phyloP scores from a whole-genome alignment of 1,284 basidiomycete species.

The Thecaphora frezii region DNA sequence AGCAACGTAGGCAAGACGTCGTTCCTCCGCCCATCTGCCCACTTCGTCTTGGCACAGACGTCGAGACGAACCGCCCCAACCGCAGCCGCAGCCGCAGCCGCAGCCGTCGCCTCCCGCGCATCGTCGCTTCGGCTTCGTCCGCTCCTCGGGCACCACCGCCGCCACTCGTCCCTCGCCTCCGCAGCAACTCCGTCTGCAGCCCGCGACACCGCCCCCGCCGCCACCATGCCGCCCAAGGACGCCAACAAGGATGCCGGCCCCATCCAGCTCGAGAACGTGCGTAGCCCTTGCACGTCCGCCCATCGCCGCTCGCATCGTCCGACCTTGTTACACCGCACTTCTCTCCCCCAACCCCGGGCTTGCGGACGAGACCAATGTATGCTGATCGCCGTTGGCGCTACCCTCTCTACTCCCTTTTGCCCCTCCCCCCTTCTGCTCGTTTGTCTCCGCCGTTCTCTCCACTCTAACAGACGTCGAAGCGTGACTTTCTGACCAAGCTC shows the following conservation, averaged over 20 bases:
- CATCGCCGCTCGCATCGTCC: neutral
- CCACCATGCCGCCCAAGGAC: conserved; percentile 41
- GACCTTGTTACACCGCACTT: too few relatives aligned
- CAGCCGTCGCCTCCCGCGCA: conserved; percentile 7
- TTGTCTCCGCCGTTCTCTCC: neutral
- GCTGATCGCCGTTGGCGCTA: too few relatives aligned
- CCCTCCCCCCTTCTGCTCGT: neutral
- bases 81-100: conserved; percentile 15
- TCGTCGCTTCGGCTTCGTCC: conserved; percentile 1
- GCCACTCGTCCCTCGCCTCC: neutral
- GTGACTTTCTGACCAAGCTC: conserved; percentile 79
- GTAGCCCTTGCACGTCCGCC: too few relatives aligned
- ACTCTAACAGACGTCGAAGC: conserved; percentile 71
- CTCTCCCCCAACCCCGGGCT: too few relatives aligned
- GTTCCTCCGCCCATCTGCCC: neutral
- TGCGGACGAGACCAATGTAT: too few relatives aligned
- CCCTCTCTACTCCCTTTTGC: neutral
- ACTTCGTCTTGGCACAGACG: neutral
- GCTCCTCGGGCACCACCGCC: conserved; percentile 1
- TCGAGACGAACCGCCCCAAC: neutral
- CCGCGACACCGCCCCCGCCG: conserved; percentile 1
- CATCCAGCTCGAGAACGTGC: conserved; percentile 58
- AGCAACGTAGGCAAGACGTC: neutral
- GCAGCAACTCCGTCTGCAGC: neutral
- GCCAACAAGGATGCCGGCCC: conserved; percentile 41